Percentiles rank a stretch among this genome's conserved stretches.
Conservation (phyloP, 1,284 basidiomycete species). For the Takashimella tepidaria region DNA sequence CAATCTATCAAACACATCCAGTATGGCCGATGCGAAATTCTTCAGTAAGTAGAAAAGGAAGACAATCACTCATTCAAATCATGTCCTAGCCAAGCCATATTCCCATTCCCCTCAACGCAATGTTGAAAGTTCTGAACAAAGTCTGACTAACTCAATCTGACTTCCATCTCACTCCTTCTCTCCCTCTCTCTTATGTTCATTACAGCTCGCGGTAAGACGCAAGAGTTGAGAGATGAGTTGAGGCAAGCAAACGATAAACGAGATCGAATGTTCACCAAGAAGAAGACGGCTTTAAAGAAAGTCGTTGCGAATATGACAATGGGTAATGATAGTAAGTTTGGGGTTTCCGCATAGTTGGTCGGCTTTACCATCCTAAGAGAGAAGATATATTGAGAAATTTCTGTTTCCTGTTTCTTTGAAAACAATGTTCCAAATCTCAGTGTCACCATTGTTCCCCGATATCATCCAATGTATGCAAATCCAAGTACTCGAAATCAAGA, state of each 20-base stretch:
- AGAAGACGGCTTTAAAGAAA: constrained; percentile 89
- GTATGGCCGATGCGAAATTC: constrained; percentile 50
- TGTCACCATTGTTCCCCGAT: constrained; percentile 94
- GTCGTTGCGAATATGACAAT: constrained; percentile 96
- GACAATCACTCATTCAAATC: background rate
- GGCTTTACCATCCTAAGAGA: no score
- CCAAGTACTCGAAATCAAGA: constrained; percentile 87
- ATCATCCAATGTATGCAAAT: constrained; percentile 90
- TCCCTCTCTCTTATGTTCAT: background rate
- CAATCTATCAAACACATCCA: no score
- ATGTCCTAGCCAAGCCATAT: no score
- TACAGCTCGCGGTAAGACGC: constrained; percentile 79
- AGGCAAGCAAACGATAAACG: constrained; percentile 76
- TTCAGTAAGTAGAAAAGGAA: constrained; percentile 36
- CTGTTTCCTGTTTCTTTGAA: constrained; percentile 56
- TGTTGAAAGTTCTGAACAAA: background rate
- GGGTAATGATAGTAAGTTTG: constrained; percentile 87
- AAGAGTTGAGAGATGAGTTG: constrained; percentile 71
- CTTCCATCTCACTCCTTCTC: background rate
- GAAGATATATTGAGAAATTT: no score
- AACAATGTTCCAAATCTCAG: constrained; percentile 54
- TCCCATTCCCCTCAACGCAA: background rate
- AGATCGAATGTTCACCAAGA: constrained; percentile 87
- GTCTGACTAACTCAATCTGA: background rate
- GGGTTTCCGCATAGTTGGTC: no score